These are phyloP conservation scores for Pisolithus albus DNA, from an alignment of 768 basidiomycete species.

Conservation along the genomic window DNA sequence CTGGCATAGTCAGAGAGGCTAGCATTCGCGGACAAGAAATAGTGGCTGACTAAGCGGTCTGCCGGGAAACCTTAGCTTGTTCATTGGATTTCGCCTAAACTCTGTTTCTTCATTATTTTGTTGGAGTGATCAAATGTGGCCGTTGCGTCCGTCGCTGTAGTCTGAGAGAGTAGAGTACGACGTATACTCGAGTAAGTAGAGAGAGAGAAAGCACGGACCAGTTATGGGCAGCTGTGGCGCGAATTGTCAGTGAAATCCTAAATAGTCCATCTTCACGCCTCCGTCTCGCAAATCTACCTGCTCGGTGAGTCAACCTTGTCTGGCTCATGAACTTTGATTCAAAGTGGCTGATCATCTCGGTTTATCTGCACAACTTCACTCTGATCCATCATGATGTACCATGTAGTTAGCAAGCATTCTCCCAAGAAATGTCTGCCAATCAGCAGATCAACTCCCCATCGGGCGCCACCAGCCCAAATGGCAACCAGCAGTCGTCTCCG, in stretches of 20 bases:
- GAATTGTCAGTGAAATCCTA: conserved; percentile 20
- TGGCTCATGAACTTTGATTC: conserved; percentile 37
- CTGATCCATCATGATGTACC: conserved; percentile 12
- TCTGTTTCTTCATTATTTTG: conserved; percentile 1
- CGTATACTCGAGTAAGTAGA: neutral
- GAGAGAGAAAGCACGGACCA: conserved; percentile 20
- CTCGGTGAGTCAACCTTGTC: conserved; percentile 72
- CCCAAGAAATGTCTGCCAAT: conserved; percentile 25
- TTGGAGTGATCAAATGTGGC: neutral
- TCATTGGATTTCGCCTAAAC: conserved; percentile 4
- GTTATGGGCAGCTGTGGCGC: conserved; percentile 28
- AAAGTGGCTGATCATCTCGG: conserved; percentile 33
- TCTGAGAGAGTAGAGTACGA: neutral
- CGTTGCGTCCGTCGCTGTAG: neutral
- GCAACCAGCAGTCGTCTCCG: conserved; percentile 30
- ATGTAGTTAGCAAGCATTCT: conserved; percentile 13
- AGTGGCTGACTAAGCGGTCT: conserved; percentile 21
- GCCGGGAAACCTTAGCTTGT: conserved; percentile 21
- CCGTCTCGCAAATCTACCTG: conserved; percentile 55
- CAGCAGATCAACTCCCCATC: conserved; percentile 22
- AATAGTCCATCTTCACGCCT: conserved; percentile 36
- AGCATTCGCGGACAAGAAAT: conserved; percentile 25
- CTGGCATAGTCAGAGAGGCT: neutral
- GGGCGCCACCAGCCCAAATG: conserved; percentile 14
- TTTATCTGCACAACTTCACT: conserved; percentile 21